Evolutionary conservation across 495 filamentous ascomycete genomes (phyloP).

Genomic region (Penicillium riverlandense): DNA sequence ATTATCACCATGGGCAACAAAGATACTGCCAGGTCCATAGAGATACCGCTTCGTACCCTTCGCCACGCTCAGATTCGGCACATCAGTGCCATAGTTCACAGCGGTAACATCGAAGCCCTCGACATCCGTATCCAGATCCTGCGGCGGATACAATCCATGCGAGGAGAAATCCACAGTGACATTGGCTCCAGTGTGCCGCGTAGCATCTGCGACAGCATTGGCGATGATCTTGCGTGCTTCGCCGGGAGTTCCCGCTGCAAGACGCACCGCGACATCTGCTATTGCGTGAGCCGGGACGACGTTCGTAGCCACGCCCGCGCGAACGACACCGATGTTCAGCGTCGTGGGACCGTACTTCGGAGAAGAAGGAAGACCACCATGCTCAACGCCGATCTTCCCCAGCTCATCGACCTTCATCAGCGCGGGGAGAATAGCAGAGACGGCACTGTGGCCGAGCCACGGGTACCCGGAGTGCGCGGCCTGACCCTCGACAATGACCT

Average conservation of each 20-base stretch:
- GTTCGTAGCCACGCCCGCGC: constrained; percentile 81
- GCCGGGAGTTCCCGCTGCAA: constrained; percentile 63
- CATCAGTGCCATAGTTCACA: constrained; percentile 90
- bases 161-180: constrained; percentile 51
- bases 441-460: constrained; percentile 73
- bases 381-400: constrained; percentile 26
- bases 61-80: constrained; percentile 58
- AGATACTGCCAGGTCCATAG: constrained; percentile 82
- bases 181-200: constrained; percentile 49
- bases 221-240: constrained; percentile 46
- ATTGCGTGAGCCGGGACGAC: constrained; percentile 70
- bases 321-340: constrained; percentile 71
- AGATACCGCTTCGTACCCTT: constrained; percentile 66
- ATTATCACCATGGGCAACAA: constrained; percentile 81
- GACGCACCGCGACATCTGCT: constrained; percentile 60
- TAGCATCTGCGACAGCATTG: constrained; percentile 47
- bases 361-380: constrained; percentile 59
- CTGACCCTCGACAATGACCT: constrained; percentile 59
- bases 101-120: constrained; percentile 72
- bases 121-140: constrained; percentile 73
- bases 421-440: constrained; percentile 63
- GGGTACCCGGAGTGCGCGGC: constrained; percentile 90
- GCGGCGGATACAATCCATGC: constrained; percentile 59
- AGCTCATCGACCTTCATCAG: constrained; percentile 55
- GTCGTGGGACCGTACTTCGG: constrained; percentile 80